phyloP scores from a whole-genome alignment of 257 asterid species.

The Prunella vulgaris region DNA sequence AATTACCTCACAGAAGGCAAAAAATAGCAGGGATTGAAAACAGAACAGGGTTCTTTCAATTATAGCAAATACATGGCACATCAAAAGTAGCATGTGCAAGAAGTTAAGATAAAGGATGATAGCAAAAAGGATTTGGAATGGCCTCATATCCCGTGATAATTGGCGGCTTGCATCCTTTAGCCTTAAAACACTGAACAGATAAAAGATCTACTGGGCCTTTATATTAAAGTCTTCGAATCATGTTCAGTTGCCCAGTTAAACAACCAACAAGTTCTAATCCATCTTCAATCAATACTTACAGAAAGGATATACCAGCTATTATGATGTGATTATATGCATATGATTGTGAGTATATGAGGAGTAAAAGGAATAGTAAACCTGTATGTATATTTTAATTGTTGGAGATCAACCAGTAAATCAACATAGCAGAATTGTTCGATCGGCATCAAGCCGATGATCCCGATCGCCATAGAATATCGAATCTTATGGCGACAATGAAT shows the following conservation, averaged over 20 bases:
- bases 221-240: slow-evolving; percentile 20
- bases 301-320: slow-evolving; percentile 12
- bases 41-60: slow-evolving; percentile 18
- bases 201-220: slow-evolving; percentile 15
- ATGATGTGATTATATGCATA: too few relatives aligned
- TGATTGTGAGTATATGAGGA: too few relatives aligned
- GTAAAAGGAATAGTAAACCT: too few relatives aligned
- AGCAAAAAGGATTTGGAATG: not conserved
- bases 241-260: slow-evolving; percentile 10
- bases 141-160: slow-evolving; percentile 14
- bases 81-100: slow-evolving; percentile 12
- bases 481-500: too few relatives aligned
- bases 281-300: slow-evolving; percentile 14
- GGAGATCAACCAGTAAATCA: too few relatives aligned
- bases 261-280: slow-evolving; percentile 1
- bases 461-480: too few relatives aligned
- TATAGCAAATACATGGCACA: slow-evolving; percentile 16
- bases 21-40: slow-evolving; percentile 11
- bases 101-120: slow-evolving; percentile 5
- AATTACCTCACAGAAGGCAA: slow-evolving; percentile 19
- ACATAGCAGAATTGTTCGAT: too few relatives aligned
- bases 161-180: not conserved
- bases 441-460: too few relatives aligned
- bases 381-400: too few relatives aligned
- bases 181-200: not conserved